Base-by-base conservation (phyloP, 108 stramenopile species). In the Craspedostauros australis region DNA sequence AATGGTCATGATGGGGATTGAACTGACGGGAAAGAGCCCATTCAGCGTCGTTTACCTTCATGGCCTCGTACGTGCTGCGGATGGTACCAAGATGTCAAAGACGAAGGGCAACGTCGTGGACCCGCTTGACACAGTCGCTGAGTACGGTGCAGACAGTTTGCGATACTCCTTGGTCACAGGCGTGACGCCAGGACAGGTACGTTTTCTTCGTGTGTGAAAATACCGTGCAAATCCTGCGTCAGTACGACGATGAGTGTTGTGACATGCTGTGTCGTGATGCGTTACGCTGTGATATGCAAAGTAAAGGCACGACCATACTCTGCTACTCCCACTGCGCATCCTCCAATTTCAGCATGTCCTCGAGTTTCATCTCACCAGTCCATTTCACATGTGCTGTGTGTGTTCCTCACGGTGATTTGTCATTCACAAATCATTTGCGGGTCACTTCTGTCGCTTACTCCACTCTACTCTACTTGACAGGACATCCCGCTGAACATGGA, bases 71-170 rank as follows among this genome's bases (percentile, higher is more conserved):
- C 88, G 95, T 32, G 98, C 96, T 51, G 84, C 76, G 4, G 81
- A 94, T 71, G 96, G 96, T 33, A 89, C 48, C 39, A 99, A 99
- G 75, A 99, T 99, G 98, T 94, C 92, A 41, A 99, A 99, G 67
- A 96, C 96, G 6, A 96, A 95, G 60, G 98, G 98, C 16, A 99
- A 99, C 55, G 98, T 99, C 4, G 72, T 99, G 28, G 98, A 99
- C 77, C 98, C 98, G 4, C 54, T 98, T 22, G 93, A 95, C 51
- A 96, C 96, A 30, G 95, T 98, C 18, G 91, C 87, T 5, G 62
- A 91, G 54, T 92, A 72, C 64, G 95, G 95, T 24, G 89, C 95
- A 6, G 95, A 96, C 51, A 91, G 91, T 69, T 64, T 93, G 34
- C 76, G 95, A n/a, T 88, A 92, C 54, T 84, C 89, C 11, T 72